Base-by-base conservation (phyloP, 2,329 filamentous ascomycete species). In the Phoma sp. region DNA sequence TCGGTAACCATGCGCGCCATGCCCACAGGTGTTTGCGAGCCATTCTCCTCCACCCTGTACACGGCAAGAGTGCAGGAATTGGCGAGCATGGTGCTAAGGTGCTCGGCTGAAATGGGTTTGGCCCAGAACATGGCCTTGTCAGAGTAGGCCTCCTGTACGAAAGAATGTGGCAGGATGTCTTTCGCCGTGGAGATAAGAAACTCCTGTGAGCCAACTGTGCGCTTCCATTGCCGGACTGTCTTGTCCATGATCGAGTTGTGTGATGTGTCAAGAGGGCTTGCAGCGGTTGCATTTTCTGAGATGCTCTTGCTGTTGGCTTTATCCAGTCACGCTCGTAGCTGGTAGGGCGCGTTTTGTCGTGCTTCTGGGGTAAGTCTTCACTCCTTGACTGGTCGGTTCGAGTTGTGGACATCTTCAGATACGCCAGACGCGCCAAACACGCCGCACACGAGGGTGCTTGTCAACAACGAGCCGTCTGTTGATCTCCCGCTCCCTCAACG, bases 1-100 rank as follows among this genome's bases (percentile, higher is more conserved):
- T 92, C 89, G 8, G 88, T 92, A 46, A 91, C 77, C n/a, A 89
- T 72, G 31, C 89, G 80, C 1, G 81, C 82, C 51, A 88, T 80
- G 0, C 86, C 86, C 43, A 89, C 77, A 62, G 81, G 76, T n/a
- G 72, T 69, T 9, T 64, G 67, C 24, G 44, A 22, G 13, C 46
- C 49, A 7, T 39, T 35, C 13, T 51, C 37, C 8, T 55, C 50
- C 32, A 61, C 7, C 6, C 48, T 48, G 49, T 71, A 73, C 7
- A 76, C 39, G 7, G 67, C 74, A n/a, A 74, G 58, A 3, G 65
- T 72, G 50, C 68, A 71, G 5, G 68, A 72, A 45, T 72, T 72
- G 41, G 68, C 62, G 46, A 76, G 60, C 65, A 74, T 65, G 3
- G 58, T 61, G 4, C 60, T 50, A 29, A 69, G 54, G 25, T 55